phyloP scores from a whole-genome alignment of 148 eudicot genomes.

The Arctostaphylos glauca region DNA sequence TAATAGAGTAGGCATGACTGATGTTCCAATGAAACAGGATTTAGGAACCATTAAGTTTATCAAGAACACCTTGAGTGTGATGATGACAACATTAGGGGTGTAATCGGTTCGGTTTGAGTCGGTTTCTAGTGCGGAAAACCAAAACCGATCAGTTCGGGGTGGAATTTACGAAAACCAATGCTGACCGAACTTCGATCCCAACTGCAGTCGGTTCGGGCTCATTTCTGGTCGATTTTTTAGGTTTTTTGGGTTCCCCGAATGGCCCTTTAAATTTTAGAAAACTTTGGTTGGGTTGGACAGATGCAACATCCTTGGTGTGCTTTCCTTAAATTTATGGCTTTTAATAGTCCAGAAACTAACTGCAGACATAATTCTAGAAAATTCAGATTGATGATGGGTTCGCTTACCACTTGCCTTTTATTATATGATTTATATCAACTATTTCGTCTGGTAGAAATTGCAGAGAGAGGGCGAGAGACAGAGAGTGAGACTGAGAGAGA shows the following conservation, averaged over 20 bases:
- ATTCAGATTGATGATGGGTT: constrained; percentile 12
- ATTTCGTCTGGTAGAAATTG: not conserved
- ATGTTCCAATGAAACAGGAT: not conserved
- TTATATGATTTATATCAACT: not conserved
- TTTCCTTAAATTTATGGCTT: constrained; percentile 13
- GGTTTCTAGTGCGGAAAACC: no score
- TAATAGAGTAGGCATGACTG: not conserved
- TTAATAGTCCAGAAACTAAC: not conserved
- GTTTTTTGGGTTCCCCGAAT: no score
- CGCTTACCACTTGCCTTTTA: not conserved
- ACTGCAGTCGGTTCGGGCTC: no score
- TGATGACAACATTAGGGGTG: no score
- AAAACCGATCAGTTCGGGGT: no score
- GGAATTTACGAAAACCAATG: no score
- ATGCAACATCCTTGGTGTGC: not conserved
- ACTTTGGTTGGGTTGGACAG: not conserved
- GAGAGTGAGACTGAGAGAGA: no score
- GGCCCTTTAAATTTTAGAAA: not conserved
- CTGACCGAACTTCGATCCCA: no score
- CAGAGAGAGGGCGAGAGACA: not conserved
- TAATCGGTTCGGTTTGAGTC: no score
- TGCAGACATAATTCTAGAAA: not conserved
- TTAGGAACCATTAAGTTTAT: not conserved
- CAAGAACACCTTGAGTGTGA: no score
- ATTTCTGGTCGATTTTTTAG: no score